Evolutionary conservation across 768 basidiomycete genomes (phyloP).

Genomic region (Butyriboletus loyo): DNA sequence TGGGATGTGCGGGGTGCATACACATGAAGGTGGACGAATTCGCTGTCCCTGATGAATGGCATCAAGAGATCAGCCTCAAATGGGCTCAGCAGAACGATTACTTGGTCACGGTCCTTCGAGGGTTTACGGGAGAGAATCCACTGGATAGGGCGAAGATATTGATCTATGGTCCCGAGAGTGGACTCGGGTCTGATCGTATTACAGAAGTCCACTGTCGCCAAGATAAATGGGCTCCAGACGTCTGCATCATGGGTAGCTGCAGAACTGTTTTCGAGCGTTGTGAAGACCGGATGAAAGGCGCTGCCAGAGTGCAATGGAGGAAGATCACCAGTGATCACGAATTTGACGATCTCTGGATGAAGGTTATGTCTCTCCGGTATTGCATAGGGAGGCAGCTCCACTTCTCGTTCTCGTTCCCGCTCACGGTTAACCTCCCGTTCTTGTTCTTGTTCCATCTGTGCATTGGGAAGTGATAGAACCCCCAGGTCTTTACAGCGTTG

Average conservation of each 20-base stretch:
- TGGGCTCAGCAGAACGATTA: no score
- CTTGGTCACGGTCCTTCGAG: no score
- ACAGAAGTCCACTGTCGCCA: no score
- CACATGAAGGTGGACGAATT: slow-evolving; percentile 35
- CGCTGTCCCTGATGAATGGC: slow-evolving; percentile 30
- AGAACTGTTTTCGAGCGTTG: neutral
- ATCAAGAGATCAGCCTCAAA: no score
- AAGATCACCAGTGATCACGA: slow-evolving; percentile 22
- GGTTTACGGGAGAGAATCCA: no score
- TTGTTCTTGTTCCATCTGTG: slow-evolving; percentile 18
- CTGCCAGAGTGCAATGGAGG: neutral
- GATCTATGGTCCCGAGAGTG: no score
- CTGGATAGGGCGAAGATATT: no score
- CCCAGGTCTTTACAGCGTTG: slow-evolving; percentile 13
- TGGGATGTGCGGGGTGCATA: slow-evolving; percentile 38
- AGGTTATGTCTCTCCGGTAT: slow-evolving; percentile 15
- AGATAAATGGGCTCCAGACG: no score
- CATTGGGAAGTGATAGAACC: slow-evolving; percentile 3
- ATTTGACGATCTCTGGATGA: slow-evolving; percentile 18
- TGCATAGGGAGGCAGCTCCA: slow-evolving; percentile 34
- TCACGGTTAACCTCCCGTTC: no score
- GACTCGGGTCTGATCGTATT: no score
- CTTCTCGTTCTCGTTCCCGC: slow-evolving; percentile 38
- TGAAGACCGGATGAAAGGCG: slow-evolving; percentile 18
- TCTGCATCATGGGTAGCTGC: no score